A percentile compares a stretch with the other conserved stretches of the same genome.
Evolutionary conservation across 345 rosid species (phyloP).

Genomic region (Turritis glabra): DNA sequence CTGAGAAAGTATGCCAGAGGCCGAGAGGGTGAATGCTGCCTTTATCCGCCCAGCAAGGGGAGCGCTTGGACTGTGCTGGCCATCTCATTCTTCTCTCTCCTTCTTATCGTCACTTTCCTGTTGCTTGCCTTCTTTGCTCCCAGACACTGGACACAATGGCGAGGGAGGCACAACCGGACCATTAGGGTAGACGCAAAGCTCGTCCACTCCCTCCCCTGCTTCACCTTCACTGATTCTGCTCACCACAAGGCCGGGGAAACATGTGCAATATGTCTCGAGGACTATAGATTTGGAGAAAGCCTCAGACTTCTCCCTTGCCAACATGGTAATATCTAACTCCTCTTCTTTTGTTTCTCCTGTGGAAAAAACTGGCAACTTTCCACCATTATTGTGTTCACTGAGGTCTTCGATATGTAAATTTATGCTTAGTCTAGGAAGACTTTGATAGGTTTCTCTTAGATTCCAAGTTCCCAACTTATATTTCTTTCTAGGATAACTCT

Average conservation of each 20-base stretch:
- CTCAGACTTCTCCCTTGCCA: conserved; percentile 72
- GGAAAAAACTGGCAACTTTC: background rate
- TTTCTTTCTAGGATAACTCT: background rate
- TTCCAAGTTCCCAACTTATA: background rate
- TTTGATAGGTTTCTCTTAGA: background rate
- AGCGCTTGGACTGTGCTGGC: conserved; percentile 65
- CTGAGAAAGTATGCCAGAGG: conserved; percentile 51
- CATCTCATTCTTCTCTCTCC: conserved; percentile 54
- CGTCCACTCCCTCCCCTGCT: conserved; percentile 56
- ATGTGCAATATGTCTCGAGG: conserved; percentile 77
- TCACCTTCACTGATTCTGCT: conserved; percentile 40
- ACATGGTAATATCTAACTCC: conserved; percentile 54
- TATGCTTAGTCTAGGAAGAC: background rate
- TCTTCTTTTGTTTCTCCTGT: background rate
- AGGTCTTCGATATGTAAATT: background rate
- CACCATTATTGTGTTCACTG: background rate
- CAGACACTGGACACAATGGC: conserved; percentile 53
- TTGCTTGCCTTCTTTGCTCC: conserved; percentile 49
- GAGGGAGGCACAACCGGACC: conserved; percentile 23
- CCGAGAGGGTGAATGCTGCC: conserved; percentile 59
- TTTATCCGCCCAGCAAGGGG: conserved; percentile 40
- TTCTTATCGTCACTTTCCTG: conserved; percentile 49
- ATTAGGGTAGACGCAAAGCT: conserved; percentile 45
- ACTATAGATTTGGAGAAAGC: conserved; percentile 63
- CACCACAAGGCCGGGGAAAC: conserved; percentile 50